A percentile compares a stretch with the other conserved stretches of the same genome.
Evolutionary conservation across 495 filamentous ascomycete genomes (phyloP).

Genomic region (Annulohypoxylon maeteangense): DNA sequence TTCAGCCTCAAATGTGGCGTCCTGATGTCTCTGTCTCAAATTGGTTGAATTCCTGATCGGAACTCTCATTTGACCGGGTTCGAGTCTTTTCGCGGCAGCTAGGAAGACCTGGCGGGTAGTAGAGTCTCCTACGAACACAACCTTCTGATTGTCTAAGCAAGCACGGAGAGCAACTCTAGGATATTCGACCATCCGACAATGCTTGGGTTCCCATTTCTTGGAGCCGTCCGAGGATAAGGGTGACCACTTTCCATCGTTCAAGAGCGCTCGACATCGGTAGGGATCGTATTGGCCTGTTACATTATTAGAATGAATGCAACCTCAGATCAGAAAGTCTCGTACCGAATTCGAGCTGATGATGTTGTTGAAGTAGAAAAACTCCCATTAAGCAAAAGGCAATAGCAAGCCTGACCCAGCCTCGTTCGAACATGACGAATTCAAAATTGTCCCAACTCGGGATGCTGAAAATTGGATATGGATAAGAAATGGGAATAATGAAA

Average conservation of each 20-base stretch:
- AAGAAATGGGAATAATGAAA: background rate
- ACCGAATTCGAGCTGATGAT: background rate
- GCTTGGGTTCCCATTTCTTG: slow-evolving; percentile 65
- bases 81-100: slow-evolving; percentile 62
- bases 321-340: background rate
- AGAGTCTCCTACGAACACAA: slow-evolving; percentile 71
- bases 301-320: slow-evolving; percentile 16
- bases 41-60: slow-evolving; percentile 37
- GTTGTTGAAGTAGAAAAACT: background rate
- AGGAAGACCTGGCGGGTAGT: slow-evolving; percentile 69
- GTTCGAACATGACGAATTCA: background rate
- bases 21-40: slow-evolving; percentile 55
- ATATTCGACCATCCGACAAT: slow-evolving; percentile 69
- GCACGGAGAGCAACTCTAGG: slow-evolving; percentile 53
- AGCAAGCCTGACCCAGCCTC: background rate
- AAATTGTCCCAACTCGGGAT: background rate
- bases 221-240: slow-evolving; percentile 41
- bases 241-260: slow-evolving; percentile 64
- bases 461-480: background rate
- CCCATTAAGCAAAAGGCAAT: background rate
- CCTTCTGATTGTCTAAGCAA: slow-evolving; percentile 57
- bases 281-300: slow-evolving; percentile 54
- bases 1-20: slow-evolving; percentile 54
- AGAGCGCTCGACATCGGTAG: slow-evolving; percentile 64
- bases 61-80: slow-evolving; percentile 49